Base-by-base conservation (phyloP, 331 rosid species). In the Arachis monticola region DNA sequence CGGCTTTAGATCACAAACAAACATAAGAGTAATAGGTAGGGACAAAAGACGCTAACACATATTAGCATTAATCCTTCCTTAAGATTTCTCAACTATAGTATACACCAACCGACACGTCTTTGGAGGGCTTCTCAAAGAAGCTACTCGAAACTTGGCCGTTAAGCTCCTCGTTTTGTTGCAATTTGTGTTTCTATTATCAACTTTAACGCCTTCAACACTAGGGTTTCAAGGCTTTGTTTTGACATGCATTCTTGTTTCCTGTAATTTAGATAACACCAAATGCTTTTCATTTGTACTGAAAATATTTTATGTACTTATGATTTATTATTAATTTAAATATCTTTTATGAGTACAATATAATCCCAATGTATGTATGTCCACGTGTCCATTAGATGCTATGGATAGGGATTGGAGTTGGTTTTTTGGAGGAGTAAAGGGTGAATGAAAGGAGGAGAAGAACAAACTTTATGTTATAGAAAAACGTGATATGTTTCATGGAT, bases 41-140 rank as follows among this genome's bases (percentile, higher is more conserved):
- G 8, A 60, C 50, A 53, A 67, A 75, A 70, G 61, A 74, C 42
- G 17, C 10, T 35, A 73, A 10, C 38, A 67, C 53, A 67, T 66
- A 52, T 30, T 61, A 78, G 22, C 66, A n/a, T 45, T 45, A 76
- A 35, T 64, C 53, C 55, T 38, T 60, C 60, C 67, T 44, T 51
- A 63, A 62, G 70, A 66, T n/a, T 66, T 30, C 35, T 10, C 44
- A 13, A 42, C 63, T 53, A 53, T 53, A 35, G 40, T 50, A 9
- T 41, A 64, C 62, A 61, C 66, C 22, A 82, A 74, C 86, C 92
- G 85, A 87, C 90, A 80, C 44, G 76, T 52, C 59, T 61, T 61
- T 32, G 45, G 56, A 59, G 10, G 75, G 76, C 97, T 85, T 91
- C 86, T 86, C 74, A 74, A 72, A 53, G 77, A 89, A 85, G 95